phyloP scores from a whole-genome alignment of 2,329 filamentous ascomycete genomes.

The Penicillium sp. region DNA sequence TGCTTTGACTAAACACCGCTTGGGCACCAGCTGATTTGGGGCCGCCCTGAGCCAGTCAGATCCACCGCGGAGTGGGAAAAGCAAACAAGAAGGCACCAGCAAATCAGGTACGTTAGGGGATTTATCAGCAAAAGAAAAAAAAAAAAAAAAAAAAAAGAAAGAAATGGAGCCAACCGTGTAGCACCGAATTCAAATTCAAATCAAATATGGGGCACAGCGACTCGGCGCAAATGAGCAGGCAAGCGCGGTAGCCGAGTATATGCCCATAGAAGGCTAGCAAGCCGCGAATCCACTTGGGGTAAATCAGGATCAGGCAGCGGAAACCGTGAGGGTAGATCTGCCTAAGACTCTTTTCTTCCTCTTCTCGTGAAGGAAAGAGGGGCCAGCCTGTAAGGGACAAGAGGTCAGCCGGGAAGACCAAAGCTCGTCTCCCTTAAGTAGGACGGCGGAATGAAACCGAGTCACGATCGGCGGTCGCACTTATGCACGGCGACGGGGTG shows the following conservation, averaged over 20 bases:
- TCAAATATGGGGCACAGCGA: not conserved
- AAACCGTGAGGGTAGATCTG: slow-evolving; percentile 20
- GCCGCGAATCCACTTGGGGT: not conserved
- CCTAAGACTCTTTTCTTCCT: not conserved
- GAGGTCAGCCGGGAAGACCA: not conserved
- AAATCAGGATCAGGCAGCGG: slow-evolving; percentile 7
- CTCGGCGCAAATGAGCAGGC: slow-evolving; percentile 5
- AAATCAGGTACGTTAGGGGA: slow-evolving; percentile 12
- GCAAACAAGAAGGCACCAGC: slow-evolving; percentile 16
- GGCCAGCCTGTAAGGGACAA: slow-evolving; percentile 17
- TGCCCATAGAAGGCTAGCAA: not conserved
- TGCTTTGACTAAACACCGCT: slow-evolving; percentile 16
- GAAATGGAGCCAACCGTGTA: not conserved
- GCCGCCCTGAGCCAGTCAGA: slow-evolving; percentile 32
- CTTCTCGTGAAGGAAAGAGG: not conserved
- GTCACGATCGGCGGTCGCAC: slow-evolving; percentile 33
- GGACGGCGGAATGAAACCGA: slow-evolving; percentile 9
- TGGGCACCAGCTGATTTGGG: slow-evolving; percentile 11
- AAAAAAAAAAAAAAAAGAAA: not conserved
- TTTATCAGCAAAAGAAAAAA: slow-evolving; percentile 1
- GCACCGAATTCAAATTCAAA: not conserved
- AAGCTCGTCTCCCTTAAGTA: not conserved
- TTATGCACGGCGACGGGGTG: slow-evolving; percentile 34
- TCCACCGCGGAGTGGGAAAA: slow-evolving; percentile 21
- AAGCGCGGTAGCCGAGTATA: slow-evolving; percentile 24